Conservation (phyloP, 1,139 yeast genomes). For the Kurtzmaniella quercitrusa region DNA sequence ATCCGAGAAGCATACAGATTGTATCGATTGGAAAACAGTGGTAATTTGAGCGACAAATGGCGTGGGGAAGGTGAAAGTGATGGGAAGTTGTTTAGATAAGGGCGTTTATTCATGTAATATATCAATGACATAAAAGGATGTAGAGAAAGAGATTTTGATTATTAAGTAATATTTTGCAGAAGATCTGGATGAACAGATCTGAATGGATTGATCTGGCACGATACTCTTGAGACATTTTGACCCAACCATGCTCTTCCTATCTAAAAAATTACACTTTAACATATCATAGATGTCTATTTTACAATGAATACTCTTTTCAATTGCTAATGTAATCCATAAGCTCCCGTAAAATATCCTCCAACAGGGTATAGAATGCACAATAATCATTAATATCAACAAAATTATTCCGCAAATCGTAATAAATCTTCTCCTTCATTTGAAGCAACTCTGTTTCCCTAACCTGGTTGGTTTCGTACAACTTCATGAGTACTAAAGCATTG, state of each 20-base stretch:
- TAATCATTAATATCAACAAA: slow-evolving; percentile 45
- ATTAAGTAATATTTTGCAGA: too few species aligned
- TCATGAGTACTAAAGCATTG: slow-evolving; percentile 3
- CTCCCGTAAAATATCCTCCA: slow-evolving; percentile 39
- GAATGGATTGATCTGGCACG: too few species aligned
- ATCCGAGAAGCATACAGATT: slow-evolving; percentile 86
- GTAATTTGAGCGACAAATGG: slow-evolving; percentile 60
- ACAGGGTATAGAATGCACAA: slow-evolving; percentile 41
- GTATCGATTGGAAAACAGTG: slow-evolving; percentile 63
- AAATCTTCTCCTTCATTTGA: slow-evolving; percentile 36
- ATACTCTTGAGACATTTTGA: too few species aligned
- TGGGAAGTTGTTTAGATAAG: slow-evolving; percentile 60
- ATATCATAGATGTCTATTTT: background rate
- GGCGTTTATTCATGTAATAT: background rate
- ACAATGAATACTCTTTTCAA: background rate
- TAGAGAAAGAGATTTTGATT: too few species aligned
- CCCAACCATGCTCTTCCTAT: too few species aligned
- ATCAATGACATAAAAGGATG: too few species aligned
- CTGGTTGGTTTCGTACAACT: slow-evolving; percentile 5
- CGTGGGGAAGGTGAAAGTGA: slow-evolving; percentile 71
- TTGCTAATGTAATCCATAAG: slow-evolving; percentile 33
- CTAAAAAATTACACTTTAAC: too few species aligned
- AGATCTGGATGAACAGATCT: too few species aligned
- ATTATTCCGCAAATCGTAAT: slow-evolving; percentile 40
- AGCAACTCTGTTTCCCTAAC: slow-evolving; percentile 20